Conservation (phyloP, 1,284 basidiomycete species). For the Marasmius sp. region DNA sequence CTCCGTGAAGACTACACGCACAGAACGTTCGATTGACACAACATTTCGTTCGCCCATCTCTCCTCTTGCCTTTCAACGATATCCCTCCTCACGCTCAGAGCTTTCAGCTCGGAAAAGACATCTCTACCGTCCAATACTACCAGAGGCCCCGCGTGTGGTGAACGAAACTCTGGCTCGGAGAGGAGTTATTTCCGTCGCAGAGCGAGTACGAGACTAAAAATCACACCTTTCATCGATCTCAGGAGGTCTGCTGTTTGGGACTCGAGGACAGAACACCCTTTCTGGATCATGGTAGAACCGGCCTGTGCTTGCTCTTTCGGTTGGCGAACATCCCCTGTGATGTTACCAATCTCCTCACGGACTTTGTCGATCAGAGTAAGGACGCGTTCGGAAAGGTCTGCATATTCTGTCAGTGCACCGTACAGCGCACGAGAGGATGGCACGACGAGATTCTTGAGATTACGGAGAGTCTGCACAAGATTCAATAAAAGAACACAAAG, state of each 20-base stretch:
- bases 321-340: no score
- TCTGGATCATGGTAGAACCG: no score
- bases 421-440: background rate
- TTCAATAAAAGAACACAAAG: background rate
- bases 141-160: background rate
- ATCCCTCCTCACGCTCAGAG: background rate
- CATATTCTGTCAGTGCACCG: no score
- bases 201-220: background rate
- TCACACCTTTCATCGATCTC: background rate
- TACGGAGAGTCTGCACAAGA: background rate
- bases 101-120: background rate
- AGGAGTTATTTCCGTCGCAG: background rate
- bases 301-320: no score
- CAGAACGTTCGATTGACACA: background rate
- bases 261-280: no score
- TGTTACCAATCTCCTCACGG: no score
- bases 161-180: background rate
- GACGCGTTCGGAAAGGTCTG: no score
- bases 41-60: background rate
- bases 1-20: background rate
- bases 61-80: background rate
- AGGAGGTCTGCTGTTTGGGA: background rate
- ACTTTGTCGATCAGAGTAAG: no score
- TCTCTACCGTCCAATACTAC: background rate
- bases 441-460: background rate